Evolutionary conservation across 768 basidiomycete species (phyloP).

Genomic region (Leccinum subgranulosum): DNA sequence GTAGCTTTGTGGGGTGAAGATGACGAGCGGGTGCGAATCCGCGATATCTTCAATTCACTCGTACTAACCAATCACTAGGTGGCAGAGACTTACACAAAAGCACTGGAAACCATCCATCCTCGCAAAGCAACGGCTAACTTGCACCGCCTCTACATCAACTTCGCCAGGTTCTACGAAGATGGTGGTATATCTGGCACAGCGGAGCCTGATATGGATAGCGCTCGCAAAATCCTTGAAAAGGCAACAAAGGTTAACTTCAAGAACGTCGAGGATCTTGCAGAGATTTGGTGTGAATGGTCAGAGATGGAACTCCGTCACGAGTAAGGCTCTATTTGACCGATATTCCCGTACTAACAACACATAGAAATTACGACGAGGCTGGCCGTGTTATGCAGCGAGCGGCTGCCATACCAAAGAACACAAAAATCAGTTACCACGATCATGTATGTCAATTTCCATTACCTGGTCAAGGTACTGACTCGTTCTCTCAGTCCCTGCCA

Average conservation of each 20-base stretch:
- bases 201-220: conserved; percentile 78
- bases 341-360: conserved; percentile 6
- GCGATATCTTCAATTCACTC: neutral
- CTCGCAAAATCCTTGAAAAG: conserved; percentile 91
- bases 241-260: conserved; percentile 90
- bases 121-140: conserved; percentile 89
- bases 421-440: conserved; percentile 90
- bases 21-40: conserved; percentile 73
- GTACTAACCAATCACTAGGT: conserved; percentile 47
- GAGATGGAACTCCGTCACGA: conserved; percentile 97
- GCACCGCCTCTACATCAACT: conserved; percentile 89
- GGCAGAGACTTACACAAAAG: conserved; percentile 88
- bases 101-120: conserved; percentile 83
- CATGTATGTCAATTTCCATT: conserved; percentile 53
- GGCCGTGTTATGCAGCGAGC: conserved; percentile 97
- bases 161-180: conserved; percentile 97
- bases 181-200: conserved; percentile 80
- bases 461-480: conserved; percentile 11
- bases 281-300: conserved; percentile 99
- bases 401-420: conserved; percentile 83
- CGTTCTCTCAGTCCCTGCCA: conserved; percentile 58
- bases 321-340: conserved; percentile 45
- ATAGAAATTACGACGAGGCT: conserved; percentile 96
- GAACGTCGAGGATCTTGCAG: conserved; percentile 95
- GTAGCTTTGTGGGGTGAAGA: conserved; percentile 91